Evolutionary conservation across 148 eudicot species (phyloP).

Genomic region (Chenopodium album): DNA sequence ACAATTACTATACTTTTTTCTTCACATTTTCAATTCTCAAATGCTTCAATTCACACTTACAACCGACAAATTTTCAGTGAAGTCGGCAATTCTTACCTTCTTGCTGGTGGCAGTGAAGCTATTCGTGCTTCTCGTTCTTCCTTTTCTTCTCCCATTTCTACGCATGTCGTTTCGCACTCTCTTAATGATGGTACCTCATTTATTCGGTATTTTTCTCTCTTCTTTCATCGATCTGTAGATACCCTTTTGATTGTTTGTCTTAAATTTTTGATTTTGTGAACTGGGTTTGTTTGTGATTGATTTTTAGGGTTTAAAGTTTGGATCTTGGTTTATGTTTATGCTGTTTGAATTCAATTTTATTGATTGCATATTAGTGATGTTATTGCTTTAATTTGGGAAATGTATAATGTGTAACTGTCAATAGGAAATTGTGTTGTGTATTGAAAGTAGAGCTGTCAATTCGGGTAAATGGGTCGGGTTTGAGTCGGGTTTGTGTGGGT

Average conservation of each 20-base stretch:
- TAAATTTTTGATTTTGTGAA: background rate
- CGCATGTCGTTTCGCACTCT: slow-evolving; percentile 26
- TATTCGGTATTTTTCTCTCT: slow-evolving; percentile 45
- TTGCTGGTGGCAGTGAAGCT: slow-evolving; percentile 95
- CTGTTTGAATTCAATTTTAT: background rate
- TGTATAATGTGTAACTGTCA: background rate
- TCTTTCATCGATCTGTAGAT: background rate
- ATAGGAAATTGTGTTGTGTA: background rate
- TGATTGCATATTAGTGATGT: background rate
- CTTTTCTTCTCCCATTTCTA: slow-evolving; percentile 32
- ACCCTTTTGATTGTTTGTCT: background rate
- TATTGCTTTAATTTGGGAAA: background rate
- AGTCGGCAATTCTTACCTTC: slow-evolving; percentile 77
- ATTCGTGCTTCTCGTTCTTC: slow-evolving; percentile 46
- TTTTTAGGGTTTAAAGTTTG: background rate
- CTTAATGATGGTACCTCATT: slow-evolving; percentile 63
- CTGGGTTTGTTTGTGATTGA: background rate
- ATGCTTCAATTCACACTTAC: slow-evolving; percentile 76
- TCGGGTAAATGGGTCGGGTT: too few species aligned
- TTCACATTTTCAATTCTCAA: slow-evolving; percentile 1
- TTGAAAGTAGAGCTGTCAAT: too few species aligned
- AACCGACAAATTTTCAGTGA: slow-evolving; percentile 58
- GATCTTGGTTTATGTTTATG: slow-evolving; percentile 18
- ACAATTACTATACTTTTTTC: background rate
- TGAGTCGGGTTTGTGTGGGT: too few species aligned